A percentile compares a stretch with the other conserved stretches of the same genome.
phyloP scores from a whole-genome alignment of 768 basidiomycete genomes.

The Panus rudis region DNA sequence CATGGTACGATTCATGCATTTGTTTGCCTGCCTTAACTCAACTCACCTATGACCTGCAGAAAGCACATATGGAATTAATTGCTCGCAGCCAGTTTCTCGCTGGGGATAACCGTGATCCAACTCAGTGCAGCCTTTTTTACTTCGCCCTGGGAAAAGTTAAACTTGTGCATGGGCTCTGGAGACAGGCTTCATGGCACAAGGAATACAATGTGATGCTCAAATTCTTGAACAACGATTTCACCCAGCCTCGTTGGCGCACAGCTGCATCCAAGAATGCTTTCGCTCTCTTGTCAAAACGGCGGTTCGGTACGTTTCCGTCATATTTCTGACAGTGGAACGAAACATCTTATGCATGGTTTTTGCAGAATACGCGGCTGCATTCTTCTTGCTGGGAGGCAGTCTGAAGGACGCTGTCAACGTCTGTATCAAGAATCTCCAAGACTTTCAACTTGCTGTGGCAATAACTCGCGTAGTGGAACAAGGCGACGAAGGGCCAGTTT shows the following conservation, averaged over 20 bases:
- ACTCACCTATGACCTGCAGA: conserved; percentile 35
- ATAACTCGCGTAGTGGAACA: conserved; percentile 81
- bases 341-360: conserved; percentile 4
- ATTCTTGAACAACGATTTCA: conserved; percentile 88
- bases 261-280: conserved; percentile 97
- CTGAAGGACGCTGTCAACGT: conserved; percentile 90
- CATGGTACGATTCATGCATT: conserved; percentile 46
- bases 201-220: conserved; percentile 88
- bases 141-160: conserved; percentile 91
- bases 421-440: conserved; percentile 78
- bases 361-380: conserved; percentile 95
- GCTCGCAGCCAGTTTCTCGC: conserved; percentile 92
- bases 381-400: conserved; percentile 87
- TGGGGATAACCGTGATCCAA: conserved; percentile 83
- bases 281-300: conserved; percentile 81
- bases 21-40: not conserved
- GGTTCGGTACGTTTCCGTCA: conserved; percentile 64
- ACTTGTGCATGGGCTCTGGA: conserved; percentile 92
- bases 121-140: conserved; percentile 83
- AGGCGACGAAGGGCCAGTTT: conserved; percentile 71
- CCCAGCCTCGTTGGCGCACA: conserved; percentile 75
- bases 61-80: conserved; percentile 74
- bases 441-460: conserved; percentile 87
- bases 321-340: not conserved
- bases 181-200: conserved; percentile 89